Percentiles rank a stretch among this genome's conserved stretches.
Evolutionary conservation across 1,139 yeast species (phyloP).

Genomic region (Pichia cactophila): DNA sequence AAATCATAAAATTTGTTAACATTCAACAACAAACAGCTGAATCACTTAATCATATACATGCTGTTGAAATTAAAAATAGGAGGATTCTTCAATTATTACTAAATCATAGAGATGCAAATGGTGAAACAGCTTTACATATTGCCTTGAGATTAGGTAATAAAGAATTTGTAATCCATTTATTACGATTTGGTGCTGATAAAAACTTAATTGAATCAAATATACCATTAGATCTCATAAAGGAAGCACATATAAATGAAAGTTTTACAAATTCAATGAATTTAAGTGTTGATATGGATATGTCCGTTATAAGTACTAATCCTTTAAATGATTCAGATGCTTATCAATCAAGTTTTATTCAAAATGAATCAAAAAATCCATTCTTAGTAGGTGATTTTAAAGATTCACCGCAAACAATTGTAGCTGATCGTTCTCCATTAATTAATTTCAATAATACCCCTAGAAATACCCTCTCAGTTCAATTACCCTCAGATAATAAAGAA

Average conservation of each 20-base stretch:
- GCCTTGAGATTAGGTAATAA: slow-evolving; percentile 40
- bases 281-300: slow-evolving; percentile 1
- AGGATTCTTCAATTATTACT: slow-evolving; percentile 50
- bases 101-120: slow-evolving; percentile 62
- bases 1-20: slow-evolving; percentile 29
- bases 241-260: slow-evolving; percentile 17
- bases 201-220: slow-evolving; percentile 17
- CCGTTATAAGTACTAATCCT: background rate
- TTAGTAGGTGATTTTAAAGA: background rate
- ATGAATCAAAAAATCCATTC: slow-evolving; percentile 4
- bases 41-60: slow-evolving; percentile 10
- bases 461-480: background rate
- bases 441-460: background rate
- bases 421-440: slow-evolving; percentile 6
- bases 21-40: slow-evolving; percentile 27
- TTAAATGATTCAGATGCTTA: background rate
- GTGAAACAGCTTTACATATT: slow-evolving; percentile 62
- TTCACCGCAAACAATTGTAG: slow-evolving; percentile 9
- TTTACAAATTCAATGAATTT: background rate
- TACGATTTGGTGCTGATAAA: slow-evolving; percentile 36
- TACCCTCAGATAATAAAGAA: slow-evolving; percentile 23
- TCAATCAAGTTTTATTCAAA: background rate
- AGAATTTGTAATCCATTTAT: slow-evolving; percentile 31
- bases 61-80: slow-evolving; percentile 12
- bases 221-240: slow-evolving; percentile 20